These are phyloP conservation scores for Suhomyces bolitotheri DNA, from an alignment of 1,139 yeast species.

Conservation along the genomic window DNA sequence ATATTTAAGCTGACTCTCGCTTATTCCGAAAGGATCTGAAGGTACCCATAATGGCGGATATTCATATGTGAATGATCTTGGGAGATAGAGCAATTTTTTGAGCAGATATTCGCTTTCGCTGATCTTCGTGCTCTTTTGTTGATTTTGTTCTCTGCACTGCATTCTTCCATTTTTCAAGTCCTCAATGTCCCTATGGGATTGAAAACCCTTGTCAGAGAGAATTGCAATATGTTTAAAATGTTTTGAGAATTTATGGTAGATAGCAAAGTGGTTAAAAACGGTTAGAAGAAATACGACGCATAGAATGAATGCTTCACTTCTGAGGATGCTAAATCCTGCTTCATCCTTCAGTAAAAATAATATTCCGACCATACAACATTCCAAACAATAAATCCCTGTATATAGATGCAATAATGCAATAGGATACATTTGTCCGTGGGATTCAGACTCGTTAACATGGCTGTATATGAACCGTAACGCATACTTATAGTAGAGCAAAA, in stretches of 20 bases:
- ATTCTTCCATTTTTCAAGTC: not conserved
- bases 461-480: slow-evolving; percentile 56
- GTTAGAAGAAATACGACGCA: slow-evolving; percentile 39
- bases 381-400: slow-evolving; percentile 78
- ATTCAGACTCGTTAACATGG: slow-evolving; percentile 55
- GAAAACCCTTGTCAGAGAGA: slow-evolving; percentile 16
- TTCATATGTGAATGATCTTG: slow-evolving; percentile 18
- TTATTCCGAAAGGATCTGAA: slow-evolving; percentile 19
- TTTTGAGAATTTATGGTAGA: slow-evolving; percentile 30
- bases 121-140: not conserved
- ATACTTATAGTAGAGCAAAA: slow-evolving; percentile 68
- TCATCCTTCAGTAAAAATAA: slow-evolving; percentile 59
- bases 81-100: slow-evolving; percentile 16
- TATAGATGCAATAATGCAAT: slow-evolving; percentile 72
- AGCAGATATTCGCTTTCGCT: slow-evolving; percentile 8
- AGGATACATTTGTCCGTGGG: slow-evolving; percentile 71
- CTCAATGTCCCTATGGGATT: not conserved
- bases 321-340: slow-evolving; percentile 33
- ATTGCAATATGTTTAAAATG: slow-evolving; percentile 35
- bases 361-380: slow-evolving; percentile 72
- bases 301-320: slow-evolving; percentile 50
- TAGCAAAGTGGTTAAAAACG: slow-evolving; percentile 34
- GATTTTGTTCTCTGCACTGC: not conserved
- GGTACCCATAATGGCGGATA: slow-evolving; percentile 20
- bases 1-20: slow-evolving; percentile 12